A percentile compares a stretch with the other conserved stretches of the same genome.
phyloP scores from a whole-genome alignment of 345 rosid species.

The Dipteronia sinensis region DNA sequence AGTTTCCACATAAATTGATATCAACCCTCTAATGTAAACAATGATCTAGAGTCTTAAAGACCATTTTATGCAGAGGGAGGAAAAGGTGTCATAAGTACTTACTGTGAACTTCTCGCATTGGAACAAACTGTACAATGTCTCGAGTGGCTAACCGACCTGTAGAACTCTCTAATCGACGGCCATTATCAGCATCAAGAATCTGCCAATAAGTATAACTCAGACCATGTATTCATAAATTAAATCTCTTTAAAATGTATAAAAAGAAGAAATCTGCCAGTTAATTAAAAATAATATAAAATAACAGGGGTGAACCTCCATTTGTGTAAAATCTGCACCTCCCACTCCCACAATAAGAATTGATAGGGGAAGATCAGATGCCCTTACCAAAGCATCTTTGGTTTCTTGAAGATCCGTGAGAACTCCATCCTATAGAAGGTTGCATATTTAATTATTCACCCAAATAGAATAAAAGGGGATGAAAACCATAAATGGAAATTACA shows the following conservation, averaged over 20 bases:
- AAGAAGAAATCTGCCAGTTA: neutral
- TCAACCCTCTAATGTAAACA: neutral
- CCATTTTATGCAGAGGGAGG: neutral
- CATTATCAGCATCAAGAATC: constrained; percentile 88
- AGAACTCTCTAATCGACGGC: constrained; percentile 70
- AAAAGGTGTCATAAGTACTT: constrained; percentile 25
- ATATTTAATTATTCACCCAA: no score
- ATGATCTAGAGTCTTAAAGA: neutral
- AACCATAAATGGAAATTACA: neutral
- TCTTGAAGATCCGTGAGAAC: constrained; percentile 79
- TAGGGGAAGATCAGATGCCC: constrained; percentile 90
- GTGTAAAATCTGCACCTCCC: constrained; percentile 74
- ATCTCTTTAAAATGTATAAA: neutral
- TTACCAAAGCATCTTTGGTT: constrained; percentile 76
- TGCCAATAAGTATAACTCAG: constrained; percentile 20
- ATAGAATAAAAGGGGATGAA: neutral
- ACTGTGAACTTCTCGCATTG: constrained; percentile 79
- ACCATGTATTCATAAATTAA: neutral
- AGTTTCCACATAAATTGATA: neutral
- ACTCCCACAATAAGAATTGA: constrained; percentile 91
- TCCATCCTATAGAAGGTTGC: constrained; percentile 61
- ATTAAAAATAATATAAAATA: neutral
- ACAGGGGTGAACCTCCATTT: constrained; percentile 74
- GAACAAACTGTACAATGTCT: constrained; percentile 89
- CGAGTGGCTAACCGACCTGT: constrained; percentile 76